phyloP scores from a whole-genome alignment of 208 protist genomes.

The Zelonia costaricensis region DNA sequence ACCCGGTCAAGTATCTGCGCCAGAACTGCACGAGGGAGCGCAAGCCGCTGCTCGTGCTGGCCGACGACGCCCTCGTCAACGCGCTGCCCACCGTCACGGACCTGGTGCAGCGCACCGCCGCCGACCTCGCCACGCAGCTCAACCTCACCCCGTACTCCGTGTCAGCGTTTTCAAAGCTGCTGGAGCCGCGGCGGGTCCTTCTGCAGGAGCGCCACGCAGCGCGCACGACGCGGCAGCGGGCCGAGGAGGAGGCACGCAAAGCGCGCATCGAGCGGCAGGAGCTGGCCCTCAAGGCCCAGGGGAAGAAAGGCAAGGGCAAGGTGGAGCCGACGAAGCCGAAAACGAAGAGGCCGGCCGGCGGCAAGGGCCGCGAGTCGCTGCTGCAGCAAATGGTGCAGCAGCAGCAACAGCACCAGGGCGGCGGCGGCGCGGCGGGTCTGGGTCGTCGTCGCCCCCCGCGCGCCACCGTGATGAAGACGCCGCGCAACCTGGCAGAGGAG shows the following conservation, averaged over 20 bases:
- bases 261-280: constrained; percentile 60
- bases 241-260: constrained; percentile 49
- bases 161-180: constrained; percentile 6
- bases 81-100: background rate
- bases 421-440: background rate
- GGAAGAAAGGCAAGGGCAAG: constrained; percentile 50
- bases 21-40: constrained; percentile 26
- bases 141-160: constrained; percentile 14
- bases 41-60: constrained; percentile 61
- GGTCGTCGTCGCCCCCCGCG: constrained; percentile 12
- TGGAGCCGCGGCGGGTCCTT: constrained; percentile 20
- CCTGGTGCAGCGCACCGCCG: constrained; percentile 10
- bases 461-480: constrained; percentile 12
- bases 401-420: constrained; percentile 5
- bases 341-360: constrained; percentile 18
- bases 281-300: constrained; percentile 43
- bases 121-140: constrained; percentile 3
- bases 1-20: constrained; percentile 61
- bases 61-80: constrained; percentile 31
- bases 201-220: constrained; percentile 34
- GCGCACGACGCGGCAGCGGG: constrained; percentile 26
- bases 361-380: background rate
- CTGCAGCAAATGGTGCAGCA: constrained; percentile 15
- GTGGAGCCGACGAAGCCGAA: constrained; percentile 38
- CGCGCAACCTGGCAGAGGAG: constrained; percentile 30